These are phyloP conservation scores for Straminergon stramineum DNA, from an alignment of 225 moss, liverwort and hornwort genomes.

Conservation along the genomic window DNA sequence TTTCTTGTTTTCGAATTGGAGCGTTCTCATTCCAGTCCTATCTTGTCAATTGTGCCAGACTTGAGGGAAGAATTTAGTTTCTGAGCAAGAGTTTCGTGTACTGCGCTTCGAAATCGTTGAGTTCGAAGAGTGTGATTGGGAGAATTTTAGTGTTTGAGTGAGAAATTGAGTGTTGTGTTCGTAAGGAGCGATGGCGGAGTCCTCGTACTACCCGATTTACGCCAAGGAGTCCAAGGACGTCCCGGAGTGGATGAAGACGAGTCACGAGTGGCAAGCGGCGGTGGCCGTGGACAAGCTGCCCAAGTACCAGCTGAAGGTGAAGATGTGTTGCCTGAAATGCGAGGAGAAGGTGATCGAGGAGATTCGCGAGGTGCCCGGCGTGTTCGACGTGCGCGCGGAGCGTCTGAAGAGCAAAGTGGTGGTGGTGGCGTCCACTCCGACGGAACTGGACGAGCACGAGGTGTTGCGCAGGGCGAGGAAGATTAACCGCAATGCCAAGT, in stretches of 20 bases:
- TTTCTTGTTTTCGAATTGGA: neutral
- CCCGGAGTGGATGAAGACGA: conserved; percentile 21
- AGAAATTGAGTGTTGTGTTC: neutral
- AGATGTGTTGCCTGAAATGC: conserved; percentile 24
- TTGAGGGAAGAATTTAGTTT: neutral
- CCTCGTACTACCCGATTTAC: neutral
- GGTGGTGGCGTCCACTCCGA: neutral
- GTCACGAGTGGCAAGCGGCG: conserved; percentile 20
- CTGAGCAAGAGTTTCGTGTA: neutral
- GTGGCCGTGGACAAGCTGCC: conserved; percentile 22
- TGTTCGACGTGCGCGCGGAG: conserved; percentile 31
- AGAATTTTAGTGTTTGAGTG: neutral
- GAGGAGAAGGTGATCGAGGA: conserved; percentile 37
- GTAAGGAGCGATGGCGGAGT: neutral
- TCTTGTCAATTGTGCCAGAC: neutral
- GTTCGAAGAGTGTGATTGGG: neutral
- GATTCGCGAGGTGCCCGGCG: conserved; percentile 15
- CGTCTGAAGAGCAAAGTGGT: conserved; percentile 5
- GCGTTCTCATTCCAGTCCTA: neutral
- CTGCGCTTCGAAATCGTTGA: neutral
- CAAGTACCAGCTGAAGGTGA: conserved; percentile 29
- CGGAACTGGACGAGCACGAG: neutral
- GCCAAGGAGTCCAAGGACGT: conserved; percentile 36
- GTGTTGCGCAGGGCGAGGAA: conserved; percentile 10
- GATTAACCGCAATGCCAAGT: conserved; percentile 10